Evolutionary conservation across 2,329 filamentous ascomycete genomes (phyloP), one percentile per base, ranked within the genome.

Genomic region (Mycosphaerella sp.): DNA sequence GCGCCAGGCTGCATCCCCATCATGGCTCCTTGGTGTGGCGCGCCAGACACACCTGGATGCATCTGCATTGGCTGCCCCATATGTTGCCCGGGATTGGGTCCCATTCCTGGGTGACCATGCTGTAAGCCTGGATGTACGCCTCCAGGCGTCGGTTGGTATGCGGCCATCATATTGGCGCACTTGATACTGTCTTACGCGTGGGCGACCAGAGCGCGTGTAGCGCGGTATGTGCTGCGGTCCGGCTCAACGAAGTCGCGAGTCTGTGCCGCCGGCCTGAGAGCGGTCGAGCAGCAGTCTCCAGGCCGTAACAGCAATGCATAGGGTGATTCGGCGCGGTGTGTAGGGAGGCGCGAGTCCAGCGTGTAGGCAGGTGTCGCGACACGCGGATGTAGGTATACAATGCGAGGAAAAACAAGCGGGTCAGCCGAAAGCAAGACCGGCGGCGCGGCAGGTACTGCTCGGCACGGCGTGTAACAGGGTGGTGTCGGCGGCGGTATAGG

Each of bases 1-100:
- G 77, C 78, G 57, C 85, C 82, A 31, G 84, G 85, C 59, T 86
- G 85, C 82, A 91, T 88, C 54, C 80, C 84, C 85, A 91, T 89
- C 78, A 90, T 81, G 11, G 48, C 48, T 53, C 78, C 78, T 45
- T 80, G 81, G 64, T 87, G 85, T 47, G 81, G 80, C 17, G 86
- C 85, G 36, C 81, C 85, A 54, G 86, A 87, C 29, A 86, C 86
- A 57, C 80, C 83, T 74, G 87, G 86, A 45, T 69, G 67, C 72
- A 84, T 81, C 70, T 87, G 85, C 69, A 86, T 86, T 62, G 80
- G 82, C 60, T 85, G 84, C 50, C 77, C 78, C 70, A 86, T 85
- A 62, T 82, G 83, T 67, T 87, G 84, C 62, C 81, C 85, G 50
- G 82, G 83, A 63, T 85, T 86, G 48, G 86, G 85, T 39, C 80